A percentile compares a stretch with the other conserved stretches of the same genome.
Evolutionary conservation across 2,329 filamentous ascomycete genomes (phyloP).

Genomic region (Aspergillus amoenus): DNA sequence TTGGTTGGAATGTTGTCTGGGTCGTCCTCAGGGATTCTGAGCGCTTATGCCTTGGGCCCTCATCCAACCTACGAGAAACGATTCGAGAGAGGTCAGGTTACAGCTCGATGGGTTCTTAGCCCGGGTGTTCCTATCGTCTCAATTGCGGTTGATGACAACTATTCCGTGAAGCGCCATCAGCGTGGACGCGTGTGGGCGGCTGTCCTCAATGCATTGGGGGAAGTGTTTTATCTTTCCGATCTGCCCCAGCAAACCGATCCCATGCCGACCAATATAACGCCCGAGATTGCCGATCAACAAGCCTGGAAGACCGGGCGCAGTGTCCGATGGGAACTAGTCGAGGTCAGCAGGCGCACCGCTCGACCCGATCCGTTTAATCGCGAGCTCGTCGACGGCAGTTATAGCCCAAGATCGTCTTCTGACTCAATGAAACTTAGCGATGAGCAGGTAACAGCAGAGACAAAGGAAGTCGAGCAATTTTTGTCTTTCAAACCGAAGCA

Average conservation of each 20-base stretch:
- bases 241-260: conserved; percentile 59
- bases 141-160: conserved; percentile 80
- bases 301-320: conserved; percentile 81
- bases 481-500: conserved; percentile 70
- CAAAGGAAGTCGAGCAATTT: conserved; percentile 77
- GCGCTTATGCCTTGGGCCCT: conserved; percentile 73
- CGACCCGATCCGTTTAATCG: conserved; percentile 71
- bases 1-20: conserved; percentile 80
- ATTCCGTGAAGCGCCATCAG: conserved; percentile 67
- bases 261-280: conserved; percentile 43
- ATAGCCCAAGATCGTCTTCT: conserved; percentile 77
- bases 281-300: conserved; percentile 59
- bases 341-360: conserved; percentile 71
- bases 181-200: conserved; percentile 82
- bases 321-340: conserved; percentile 77
- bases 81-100: conserved; percentile 72
- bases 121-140: conserved; percentile 89
- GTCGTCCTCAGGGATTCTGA: conserved; percentile 79
- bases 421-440: conserved; percentile 69
- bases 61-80: conserved; percentile 60
- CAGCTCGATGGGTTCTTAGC: conserved; percentile 83
- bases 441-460: conserved; percentile 72
- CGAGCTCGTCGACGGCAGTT: conserved; percentile 67
- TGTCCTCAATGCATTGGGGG: conserved; percentile 88
- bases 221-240: conserved; percentile 80